phyloP scores from a whole-genome alignment of 1,139 yeast genomes.

The Hansenula lynferdii region DNA sequence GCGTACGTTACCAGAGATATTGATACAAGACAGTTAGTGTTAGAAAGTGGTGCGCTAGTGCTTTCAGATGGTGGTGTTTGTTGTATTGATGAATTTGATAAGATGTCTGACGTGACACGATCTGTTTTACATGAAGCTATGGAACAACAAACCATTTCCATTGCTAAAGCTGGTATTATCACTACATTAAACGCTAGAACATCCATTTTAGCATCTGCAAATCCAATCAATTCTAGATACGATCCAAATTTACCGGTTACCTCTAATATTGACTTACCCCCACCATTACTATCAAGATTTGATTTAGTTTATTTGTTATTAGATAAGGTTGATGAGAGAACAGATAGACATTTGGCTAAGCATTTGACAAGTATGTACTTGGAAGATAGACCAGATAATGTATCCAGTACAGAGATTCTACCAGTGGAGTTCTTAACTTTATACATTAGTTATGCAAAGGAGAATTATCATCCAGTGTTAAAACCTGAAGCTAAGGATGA shows the following conservation, averaged over 20 bases:
- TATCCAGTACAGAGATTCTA: constrained; percentile 56
- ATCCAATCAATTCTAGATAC: constrained; percentile 95
- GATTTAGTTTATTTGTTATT: constrained; percentile 89
- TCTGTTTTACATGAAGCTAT: constrained; percentile 97
- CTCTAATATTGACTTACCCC: constrained; percentile 92
- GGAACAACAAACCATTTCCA: constrained; percentile 98
- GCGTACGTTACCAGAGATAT: constrained; percentile 94
- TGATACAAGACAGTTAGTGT: constrained; percentile 87
- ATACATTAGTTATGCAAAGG: constrained; percentile 91
- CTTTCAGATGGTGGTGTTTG: constrained; percentile 98
- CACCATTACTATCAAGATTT: constrained; percentile 90
- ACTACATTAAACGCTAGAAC: constrained; percentile 96
- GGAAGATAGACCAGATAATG: constrained; percentile 81
- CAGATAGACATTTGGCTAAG: constrained; percentile 82
- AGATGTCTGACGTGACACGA: constrained; percentile 92
- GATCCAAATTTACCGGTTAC: constrained; percentile 93
- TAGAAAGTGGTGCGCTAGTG: constrained; percentile 95
- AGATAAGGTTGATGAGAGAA: constrained; percentile 84
- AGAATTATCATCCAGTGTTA: constrained; percentile 70
- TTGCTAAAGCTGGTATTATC: constrained; percentile 97
- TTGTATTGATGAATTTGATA: constrained; percentile 98
- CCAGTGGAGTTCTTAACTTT: constrained; percentile 85
- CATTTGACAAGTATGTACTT: constrained; percentile 91
- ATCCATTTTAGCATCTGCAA: constrained; percentile 92
- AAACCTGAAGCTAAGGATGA: constrained; percentile 79